These are phyloP conservation scores for Apiotrichum veenhuisii DNA, from an alignment of 1,284 basidiomycete genomes.

Conservation along the genomic window DNA sequence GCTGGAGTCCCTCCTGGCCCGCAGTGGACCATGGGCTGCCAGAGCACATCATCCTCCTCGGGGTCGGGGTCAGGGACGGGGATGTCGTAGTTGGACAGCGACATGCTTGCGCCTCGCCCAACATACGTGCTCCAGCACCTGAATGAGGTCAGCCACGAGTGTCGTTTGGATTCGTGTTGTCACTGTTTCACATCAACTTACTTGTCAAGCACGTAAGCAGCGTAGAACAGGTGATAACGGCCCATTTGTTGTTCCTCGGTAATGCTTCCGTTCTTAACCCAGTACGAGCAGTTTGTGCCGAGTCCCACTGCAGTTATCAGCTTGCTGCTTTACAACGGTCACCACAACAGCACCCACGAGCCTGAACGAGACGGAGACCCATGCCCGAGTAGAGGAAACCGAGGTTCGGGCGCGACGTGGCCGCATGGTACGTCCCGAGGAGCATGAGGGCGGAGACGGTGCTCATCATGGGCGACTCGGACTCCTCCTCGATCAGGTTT, in stretches of 20 bases:
- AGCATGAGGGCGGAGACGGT: conserved; percentile 35
- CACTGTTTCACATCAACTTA: neutral
- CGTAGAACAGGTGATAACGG: conserved; percentile 31
- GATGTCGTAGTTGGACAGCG: conserved; percentile 22
- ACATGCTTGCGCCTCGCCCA: conserved; percentile 23
- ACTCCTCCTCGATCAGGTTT: conserved; percentile 31
- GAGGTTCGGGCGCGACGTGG: conserved; percentile 21
- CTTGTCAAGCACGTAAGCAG: conserved; percentile 30
- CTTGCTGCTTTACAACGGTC: neutral
- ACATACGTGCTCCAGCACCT: conserved; percentile 33
- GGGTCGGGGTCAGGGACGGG: conserved; percentile 12
- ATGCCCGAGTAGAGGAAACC: conserved; percentile 29
- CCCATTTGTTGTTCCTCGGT: conserved; percentile 22
- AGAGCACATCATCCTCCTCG: conserved; percentile 20
- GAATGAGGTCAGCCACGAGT: neutral
- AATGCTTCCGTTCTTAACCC: conserved; percentile 31
- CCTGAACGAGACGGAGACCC: conserved; percentile 21
- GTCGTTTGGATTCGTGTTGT: neutral
- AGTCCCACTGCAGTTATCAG: conserved; percentile 24
- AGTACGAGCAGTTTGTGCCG: conserved; percentile 29
- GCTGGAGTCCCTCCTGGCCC: conserved; percentile 5
- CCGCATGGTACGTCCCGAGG: conserved; percentile 29
- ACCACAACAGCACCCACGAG: conserved; percentile 10
- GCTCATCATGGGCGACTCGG: conserved; percentile 32
- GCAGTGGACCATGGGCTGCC: conserved; percentile 19